phyloP scores from a whole-genome alignment of 2,329 filamentous ascomycete species.

The Ceratocystis harringtonii region DNA sequence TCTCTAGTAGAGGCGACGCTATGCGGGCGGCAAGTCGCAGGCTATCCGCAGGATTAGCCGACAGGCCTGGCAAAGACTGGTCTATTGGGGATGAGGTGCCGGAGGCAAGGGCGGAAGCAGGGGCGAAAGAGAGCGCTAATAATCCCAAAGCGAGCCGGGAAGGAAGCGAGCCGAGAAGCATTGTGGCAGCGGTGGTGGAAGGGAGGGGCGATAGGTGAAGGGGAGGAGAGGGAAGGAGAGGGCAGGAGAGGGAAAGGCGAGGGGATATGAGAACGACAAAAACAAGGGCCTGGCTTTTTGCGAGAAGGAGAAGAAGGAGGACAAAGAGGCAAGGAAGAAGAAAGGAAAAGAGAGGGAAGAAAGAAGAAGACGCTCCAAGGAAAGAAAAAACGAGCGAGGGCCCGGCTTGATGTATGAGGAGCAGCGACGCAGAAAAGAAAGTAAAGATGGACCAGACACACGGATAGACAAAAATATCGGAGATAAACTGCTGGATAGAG shows the following conservation, averaged over 20 bases:
- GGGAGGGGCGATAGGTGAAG: not conserved
- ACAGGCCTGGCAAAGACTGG: not conserved
- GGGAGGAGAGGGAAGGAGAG: not conserved
- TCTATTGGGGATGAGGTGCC: not conserved
- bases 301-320: not conserved
- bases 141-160: not conserved
- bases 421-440: too few species aligned
- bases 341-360: not conserved
- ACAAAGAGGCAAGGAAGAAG: not conserved
- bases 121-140: not conserved
- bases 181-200: not conserved
- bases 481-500: not conserved
- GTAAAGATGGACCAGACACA: too few species aligned
- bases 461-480: not conserved
- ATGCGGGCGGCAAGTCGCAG: not conserved
- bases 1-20: not conserved
- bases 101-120: not conserved
- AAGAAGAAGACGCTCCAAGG: not conserved
- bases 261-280: too few species aligned
- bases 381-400: not conserved
- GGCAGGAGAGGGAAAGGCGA: not conserved
- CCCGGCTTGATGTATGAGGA: not conserved
- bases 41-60: not conserved
- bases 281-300: too few species aligned
- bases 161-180: conserved; percentile 6